Conservation (phyloP, 306 rosid genomes). For the Lathyrus tuberosus region DNA sequence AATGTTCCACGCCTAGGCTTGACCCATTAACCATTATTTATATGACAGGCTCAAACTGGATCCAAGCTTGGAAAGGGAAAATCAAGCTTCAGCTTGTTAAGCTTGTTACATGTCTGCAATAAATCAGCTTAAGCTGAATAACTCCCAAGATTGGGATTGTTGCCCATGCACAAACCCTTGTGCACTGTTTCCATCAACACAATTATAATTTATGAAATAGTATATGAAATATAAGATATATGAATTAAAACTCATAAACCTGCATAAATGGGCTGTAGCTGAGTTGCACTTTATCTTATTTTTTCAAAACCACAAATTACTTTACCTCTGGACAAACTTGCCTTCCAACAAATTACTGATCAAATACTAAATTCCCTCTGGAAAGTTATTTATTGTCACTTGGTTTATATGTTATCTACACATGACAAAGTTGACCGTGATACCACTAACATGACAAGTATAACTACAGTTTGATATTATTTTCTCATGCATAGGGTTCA, state of each 20-base stretch:
- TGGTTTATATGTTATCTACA: slow-evolving; percentile 24
- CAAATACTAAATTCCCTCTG: slow-evolving; percentile 14
- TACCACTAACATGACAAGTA: slow-evolving; percentile 22
- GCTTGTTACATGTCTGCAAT: slow-evolving; percentile 41
- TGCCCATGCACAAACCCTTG: slow-evolving; percentile 3
- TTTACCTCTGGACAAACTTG: slow-evolving; percentile 14
- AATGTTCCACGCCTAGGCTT: slow-evolving; percentile 37
- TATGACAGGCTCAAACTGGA: slow-evolving; percentile 33
- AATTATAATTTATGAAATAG: no score
- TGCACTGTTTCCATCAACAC: slow-evolving; percentile 9
- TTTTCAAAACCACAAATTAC: slow-evolving; percentile 27
- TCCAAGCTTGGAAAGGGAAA: slow-evolving; percentile 35
- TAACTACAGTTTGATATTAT: slow-evolving; percentile 38
- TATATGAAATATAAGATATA: slow-evolving; percentile 3
- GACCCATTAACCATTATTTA: slow-evolving; percentile 37
- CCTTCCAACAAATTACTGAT: slow-evolving; percentile 16
- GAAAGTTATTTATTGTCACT: slow-evolving; percentile 29
- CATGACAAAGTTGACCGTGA: slow-evolving; percentile 19
- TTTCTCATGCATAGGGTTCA: slow-evolving; percentile 66
- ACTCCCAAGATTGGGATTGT: slow-evolving; percentile 33
- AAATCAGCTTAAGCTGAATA: slow-evolving; percentile 35
- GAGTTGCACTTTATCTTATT: slow-evolving; percentile 18
- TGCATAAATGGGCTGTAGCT: slow-evolving; percentile 10
- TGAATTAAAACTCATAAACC: slow-evolving; percentile 13
- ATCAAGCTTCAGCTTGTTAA: slow-evolving; percentile 34